A percentile compares a stretch with the other conserved stretches of the same genome.
Conservation (phyloP, 306 rosid genomes). For the Lotus japonicus region DNA sequence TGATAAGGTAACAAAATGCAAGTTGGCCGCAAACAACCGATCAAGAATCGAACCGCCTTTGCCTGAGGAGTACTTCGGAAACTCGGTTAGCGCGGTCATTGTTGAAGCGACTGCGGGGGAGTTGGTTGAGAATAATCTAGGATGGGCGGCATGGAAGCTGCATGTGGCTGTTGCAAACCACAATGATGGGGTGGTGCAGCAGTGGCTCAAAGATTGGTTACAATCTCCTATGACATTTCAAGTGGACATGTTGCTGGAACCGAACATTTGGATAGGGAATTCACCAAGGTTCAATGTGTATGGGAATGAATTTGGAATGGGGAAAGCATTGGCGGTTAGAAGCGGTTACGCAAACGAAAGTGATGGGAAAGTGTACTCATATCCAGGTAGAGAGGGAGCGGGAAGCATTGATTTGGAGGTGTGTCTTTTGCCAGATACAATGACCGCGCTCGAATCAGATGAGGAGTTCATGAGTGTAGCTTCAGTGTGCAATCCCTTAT, state of each 20-base stretch:
- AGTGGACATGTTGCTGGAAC: neutral
- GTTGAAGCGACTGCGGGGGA: neutral
- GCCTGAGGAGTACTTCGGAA: neutral
- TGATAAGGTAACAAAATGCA: neutral
- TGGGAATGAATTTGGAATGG: neutral
- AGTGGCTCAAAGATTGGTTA: neutral
- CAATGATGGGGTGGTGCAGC: neutral
- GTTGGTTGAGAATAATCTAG: neutral
- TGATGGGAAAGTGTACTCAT: neutral
- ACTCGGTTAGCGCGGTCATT: neutral
- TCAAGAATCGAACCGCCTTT: neutral
- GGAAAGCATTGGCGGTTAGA: neutral
- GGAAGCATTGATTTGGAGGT: neutral
- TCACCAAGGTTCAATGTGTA: neutral
- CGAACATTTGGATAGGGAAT: neutral
- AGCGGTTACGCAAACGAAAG: neutral
- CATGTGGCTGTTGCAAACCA: neutral
- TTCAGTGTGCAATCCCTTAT: neutral
- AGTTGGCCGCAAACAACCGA: neutral
- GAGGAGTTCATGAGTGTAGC: slow-evolving; percentile 31
- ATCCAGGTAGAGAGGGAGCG: neutral
- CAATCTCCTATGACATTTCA: neutral
- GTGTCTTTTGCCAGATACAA: neutral
- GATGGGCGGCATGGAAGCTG: neutral
- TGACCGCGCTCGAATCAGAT: neutral